phyloP scores from a whole-genome alignment of 2,329 filamentous ascomycete species.

The Phoma herbarum region DNA sequence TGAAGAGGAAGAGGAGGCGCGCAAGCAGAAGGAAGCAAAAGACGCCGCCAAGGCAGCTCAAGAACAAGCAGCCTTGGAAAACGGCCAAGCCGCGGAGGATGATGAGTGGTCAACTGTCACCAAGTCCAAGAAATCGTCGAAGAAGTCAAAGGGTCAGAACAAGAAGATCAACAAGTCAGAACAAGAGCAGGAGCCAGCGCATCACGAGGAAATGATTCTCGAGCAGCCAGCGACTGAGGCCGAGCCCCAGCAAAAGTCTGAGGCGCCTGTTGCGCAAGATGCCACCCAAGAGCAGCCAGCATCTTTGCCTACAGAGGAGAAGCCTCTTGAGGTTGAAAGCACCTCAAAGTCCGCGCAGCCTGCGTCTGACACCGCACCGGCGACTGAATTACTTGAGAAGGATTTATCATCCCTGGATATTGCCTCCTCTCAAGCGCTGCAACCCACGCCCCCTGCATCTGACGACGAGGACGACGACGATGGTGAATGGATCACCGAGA shows the following conservation, averaged over 20 bases:
- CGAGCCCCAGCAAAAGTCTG: slow-evolving; percentile 21
- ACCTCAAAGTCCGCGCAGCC: slow-evolving; percentile 10
- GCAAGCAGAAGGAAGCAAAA: slow-evolving; percentile 29
- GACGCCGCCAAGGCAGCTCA: slow-evolving; percentile 19
- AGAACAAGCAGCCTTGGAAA: slow-evolving; percentile 19
- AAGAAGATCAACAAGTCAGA: slow-evolving; percentile 16
- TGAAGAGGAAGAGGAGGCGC: slow-evolving; percentile 34
- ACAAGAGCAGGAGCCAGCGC: slow-evolving; percentile 1
- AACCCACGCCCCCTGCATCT: slow-evolving; percentile 30
- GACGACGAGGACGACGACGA: slow-evolving; percentile 57
- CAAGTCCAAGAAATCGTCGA: slow-evolving; percentile 21
- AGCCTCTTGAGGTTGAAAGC: slow-evolving; percentile 15
- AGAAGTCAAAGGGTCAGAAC: slow-evolving; percentile 24
- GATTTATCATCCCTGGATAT: slow-evolving; percentile 36
- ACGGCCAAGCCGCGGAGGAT: slow-evolving; percentile 12
- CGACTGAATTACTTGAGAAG: slow-evolving; percentile 22
- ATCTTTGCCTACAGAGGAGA: slow-evolving; percentile 11
- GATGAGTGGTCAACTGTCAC: slow-evolving; percentile 24
- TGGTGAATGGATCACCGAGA: slow-evolving; percentile 90
- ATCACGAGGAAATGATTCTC: slow-evolving; percentile 3
- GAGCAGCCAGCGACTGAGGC: slow-evolving; percentile 19
- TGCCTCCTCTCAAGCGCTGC: slow-evolving; percentile 14
- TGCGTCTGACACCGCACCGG: slow-evolving; percentile 4
- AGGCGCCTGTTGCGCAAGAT: slow-evolving; percentile 20
- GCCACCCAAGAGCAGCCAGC: slow-evolving; percentile 11